Evolutionary conservation across 1,284 basidiomycete genomes (phyloP).

Genomic region (Trichosporon ovoides): DNA sequence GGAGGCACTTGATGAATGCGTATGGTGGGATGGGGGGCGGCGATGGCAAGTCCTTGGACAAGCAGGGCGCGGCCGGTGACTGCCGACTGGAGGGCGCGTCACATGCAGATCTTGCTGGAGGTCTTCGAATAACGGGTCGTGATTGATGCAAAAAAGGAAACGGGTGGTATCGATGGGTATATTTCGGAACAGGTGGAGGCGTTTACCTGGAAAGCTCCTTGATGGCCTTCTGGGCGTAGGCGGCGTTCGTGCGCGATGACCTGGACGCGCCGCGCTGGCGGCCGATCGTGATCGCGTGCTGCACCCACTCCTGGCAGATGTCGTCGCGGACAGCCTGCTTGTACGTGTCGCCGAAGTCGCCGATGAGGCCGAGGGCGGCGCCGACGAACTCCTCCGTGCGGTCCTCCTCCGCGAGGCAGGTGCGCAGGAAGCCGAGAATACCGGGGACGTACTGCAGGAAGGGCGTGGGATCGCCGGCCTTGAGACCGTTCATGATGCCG

Average conservation of each 20-base stretch:
- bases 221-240: slow-evolving; percentile 54
- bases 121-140: slow-evolving; percentile 7
- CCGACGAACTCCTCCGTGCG: slow-evolving; percentile 72
- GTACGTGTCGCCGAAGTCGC: slow-evolving; percentile 85
- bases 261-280: slow-evolving; percentile 51
- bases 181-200: background rate
- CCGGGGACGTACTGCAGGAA: slow-evolving; percentile 69
- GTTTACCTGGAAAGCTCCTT: slow-evolving; percentile 30
- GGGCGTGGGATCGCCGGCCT: slow-evolving; percentile 60
- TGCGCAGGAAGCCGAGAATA: slow-evolving; percentile 77
- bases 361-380: slow-evolving; percentile 75
- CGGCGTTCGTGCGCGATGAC: slow-evolving; percentile 53
- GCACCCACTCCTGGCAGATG: slow-evolving; percentile 76
- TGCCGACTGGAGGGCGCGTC: slow-evolving; percentile 10
- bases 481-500: slow-evolving; percentile 85
- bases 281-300: slow-evolving; percentile 63
- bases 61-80: slow-evolving; percentile 43
- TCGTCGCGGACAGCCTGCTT: slow-evolving; percentile 72
- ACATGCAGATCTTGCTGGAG: slow-evolving; percentile 5
- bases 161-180: slow-evolving; percentile 13
- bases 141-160: slow-evolving; percentile 14
- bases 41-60: slow-evolving; percentile 43
- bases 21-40: slow-evolving; percentile 22
- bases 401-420: slow-evolving; percentile 71
- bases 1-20: slow-evolving; percentile 19